These are phyloP conservation scores for Cytospora paraplurivora DNA, from an alignment of 2,329 filamentous ascomycete genomes.

Conservation along the genomic window DNA sequence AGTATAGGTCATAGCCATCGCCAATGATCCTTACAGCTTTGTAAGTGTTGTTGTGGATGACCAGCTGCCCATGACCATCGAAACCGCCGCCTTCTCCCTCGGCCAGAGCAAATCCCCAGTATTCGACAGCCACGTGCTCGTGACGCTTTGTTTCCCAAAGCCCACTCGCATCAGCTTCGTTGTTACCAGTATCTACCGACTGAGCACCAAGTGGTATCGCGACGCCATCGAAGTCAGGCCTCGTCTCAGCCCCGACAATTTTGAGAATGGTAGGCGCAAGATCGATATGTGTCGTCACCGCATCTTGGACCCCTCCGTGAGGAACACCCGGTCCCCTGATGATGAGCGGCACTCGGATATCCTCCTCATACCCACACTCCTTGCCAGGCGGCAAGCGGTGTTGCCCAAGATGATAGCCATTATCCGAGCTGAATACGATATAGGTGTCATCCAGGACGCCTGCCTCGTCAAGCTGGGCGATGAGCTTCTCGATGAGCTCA, in stretches of 20 bases:
- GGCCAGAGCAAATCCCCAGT: slow-evolving; percentile 44
- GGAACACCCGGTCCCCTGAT: slow-evolving; percentile 60
- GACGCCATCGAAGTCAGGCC: slow-evolving; percentile 58
- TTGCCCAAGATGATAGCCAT: slow-evolving; percentile 61
- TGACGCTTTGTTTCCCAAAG: slow-evolving; percentile 35
- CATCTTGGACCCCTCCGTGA: slow-evolving; percentile 41
- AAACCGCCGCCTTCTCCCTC: slow-evolving; percentile 34
- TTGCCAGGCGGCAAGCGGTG: slow-evolving; percentile 61
- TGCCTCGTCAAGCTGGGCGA: slow-evolving; percentile 47
- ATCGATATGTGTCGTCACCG: slow-evolving; percentile 64
- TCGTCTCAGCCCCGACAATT: slow-evolving; percentile 43
- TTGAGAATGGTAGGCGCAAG: slow-evolving; percentile 62
- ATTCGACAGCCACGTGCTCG: slow-evolving; percentile 54
- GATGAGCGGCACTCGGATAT: slow-evolving; percentile 62
- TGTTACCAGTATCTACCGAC: rapidly evolving
- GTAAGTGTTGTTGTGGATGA: slow-evolving; percentile 46
- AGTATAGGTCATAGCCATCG: slow-evolving; percentile 58
- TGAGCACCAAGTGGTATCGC: slow-evolving; percentile 43
- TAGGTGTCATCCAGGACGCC: slow-evolving; percentile 65
- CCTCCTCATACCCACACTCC: slow-evolving; percentile 59
- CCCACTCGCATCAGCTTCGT: neutral
- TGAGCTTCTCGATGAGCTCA: slow-evolving; percentile 52
- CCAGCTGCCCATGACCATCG: slow-evolving; percentile 21
- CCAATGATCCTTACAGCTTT: slow-evolving; percentile 55
- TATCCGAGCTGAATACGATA: slow-evolving; percentile 60